Percentiles rank a stretch among this genome's conserved stretches.
Evolutionary conservation across 805 yeast species (phyloP).

Genomic region (Naumovozyma dairenensis): DNA sequence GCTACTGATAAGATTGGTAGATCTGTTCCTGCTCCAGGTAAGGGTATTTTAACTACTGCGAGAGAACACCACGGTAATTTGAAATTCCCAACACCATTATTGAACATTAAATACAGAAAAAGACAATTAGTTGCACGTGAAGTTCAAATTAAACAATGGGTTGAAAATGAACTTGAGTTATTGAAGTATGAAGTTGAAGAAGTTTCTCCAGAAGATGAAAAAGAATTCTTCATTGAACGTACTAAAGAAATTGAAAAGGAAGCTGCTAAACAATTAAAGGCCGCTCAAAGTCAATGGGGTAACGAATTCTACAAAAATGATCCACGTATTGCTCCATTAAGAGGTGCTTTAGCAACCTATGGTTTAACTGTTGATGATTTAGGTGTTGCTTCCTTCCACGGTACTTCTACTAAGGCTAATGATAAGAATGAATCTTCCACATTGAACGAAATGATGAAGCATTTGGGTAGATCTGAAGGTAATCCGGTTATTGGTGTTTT

Average conservation of each 20-base stretch:
- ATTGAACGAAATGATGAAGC: constrained; percentile 84
- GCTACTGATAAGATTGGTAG: constrained; percentile 98
- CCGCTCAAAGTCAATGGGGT: constrained; percentile 92
- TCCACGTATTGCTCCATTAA: constrained; percentile 89
- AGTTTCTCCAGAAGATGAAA: constrained; percentile 39
- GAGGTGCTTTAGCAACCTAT: constrained; percentile 94
- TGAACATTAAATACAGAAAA: constrained; percentile 86
- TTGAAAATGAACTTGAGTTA: constrained; percentile 65
- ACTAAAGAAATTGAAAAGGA: constrained; percentile 80
- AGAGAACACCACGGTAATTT: constrained; percentile 79
- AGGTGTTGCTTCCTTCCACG: constrained; percentile 97
- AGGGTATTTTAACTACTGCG: constrained; percentile 97
- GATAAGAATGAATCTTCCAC: constrained; percentile 97
- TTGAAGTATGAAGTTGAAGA: constrained; percentile 62
- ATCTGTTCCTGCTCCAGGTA: constrained; percentile 99
- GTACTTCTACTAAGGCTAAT: constrained; percentile 97
- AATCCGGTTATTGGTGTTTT: constrained; percentile 96
- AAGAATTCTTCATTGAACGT: constrained; percentile 65
- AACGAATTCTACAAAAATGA: constrained; percentile 86
- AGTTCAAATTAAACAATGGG: constrained; percentile 72
- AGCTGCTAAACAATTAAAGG: constrained; percentile 72
- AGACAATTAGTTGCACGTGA: constrained; percentile 80
- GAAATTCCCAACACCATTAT: constrained; percentile 68
- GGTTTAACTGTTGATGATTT: constrained; percentile 90
- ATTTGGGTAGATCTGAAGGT: constrained; percentile 94